A percentile compares a stretch with the other conserved stretches of the same genome.
These are phyloP conservation scores for Fusarium pseudonygamai DNA, from an alignment of 2,329 filamentous ascomycete species.

Conservation along the genomic window DNA sequence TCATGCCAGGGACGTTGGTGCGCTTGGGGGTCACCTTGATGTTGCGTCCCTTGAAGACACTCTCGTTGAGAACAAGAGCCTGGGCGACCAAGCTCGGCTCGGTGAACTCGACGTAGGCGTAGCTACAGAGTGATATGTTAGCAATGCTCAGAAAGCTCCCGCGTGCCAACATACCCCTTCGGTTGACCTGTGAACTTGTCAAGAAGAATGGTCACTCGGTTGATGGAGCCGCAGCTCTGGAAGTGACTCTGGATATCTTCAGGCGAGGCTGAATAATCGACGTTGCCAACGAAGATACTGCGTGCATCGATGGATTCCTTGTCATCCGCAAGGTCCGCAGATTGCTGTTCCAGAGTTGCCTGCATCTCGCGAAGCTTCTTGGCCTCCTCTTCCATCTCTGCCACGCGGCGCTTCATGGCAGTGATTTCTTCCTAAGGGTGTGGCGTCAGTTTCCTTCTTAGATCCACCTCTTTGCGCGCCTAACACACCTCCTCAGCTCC, in stretches of 20 bases:
- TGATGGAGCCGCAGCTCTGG: conserved; percentile 96
- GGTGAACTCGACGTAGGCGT: conserved; percentile 98
- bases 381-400: conserved; percentile 91
- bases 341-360: conserved; percentile 83
- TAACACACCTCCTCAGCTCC: conserved; percentile 51
- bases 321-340: conserved; percentile 84
- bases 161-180: conserved; percentile 78
- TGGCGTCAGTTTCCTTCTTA: conserved; percentile 47
- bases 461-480: conserved; percentile 44
- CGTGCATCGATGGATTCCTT: conserved; percentile 95
- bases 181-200: conserved; percentile 99
- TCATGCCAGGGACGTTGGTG: conserved; percentile 96
- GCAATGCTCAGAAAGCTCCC: not conserved
- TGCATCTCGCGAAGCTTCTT: conserved; percentile 90
- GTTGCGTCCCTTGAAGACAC: conserved; percentile 91
- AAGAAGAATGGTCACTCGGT: conserved; percentile 94
- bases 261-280: conserved; percentile 95
- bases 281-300: conserved; percentile 98
- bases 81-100: conserved; percentile 93
- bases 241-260: conserved; percentile 98
- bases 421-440: conserved; percentile 76
- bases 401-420: conserved; percentile 86
- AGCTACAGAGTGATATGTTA: conserved; percentile 64
- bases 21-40: conserved; percentile 96
- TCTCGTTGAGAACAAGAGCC: conserved; percentile 95